Percentiles rank a stretch among this genome's conserved stretches.
These are phyloP conservation scores for Chernovozyma aurita DNA, from an alignment of 1,139 yeast species.

Conservation along the genomic window DNA sequence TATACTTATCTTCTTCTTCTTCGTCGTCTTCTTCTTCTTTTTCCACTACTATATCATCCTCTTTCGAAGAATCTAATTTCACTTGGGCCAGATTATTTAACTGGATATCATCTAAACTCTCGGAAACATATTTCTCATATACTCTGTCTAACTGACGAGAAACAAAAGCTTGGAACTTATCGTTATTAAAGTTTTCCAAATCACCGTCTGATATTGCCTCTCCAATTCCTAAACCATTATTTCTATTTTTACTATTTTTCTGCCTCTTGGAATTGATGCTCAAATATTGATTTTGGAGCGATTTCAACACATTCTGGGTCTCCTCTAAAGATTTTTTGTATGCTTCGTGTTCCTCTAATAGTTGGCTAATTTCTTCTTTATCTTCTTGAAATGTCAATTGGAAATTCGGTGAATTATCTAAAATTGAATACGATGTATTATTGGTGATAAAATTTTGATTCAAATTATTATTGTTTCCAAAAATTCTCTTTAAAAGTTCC, in stretches of 20 bases:
- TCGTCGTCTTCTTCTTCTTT: conserved; percentile 8
- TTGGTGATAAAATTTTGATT: conserved; percentile 42
- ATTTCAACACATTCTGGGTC: conserved; percentile 11
- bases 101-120: conserved; percentile 8
- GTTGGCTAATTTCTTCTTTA: conserved; percentile 32
- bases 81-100: not conserved
- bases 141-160: conserved; percentile 19
- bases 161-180: conserved; percentile 23
- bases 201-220: not conserved
- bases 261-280: conserved; percentile 9
- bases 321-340: conserved; percentile 26
- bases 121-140: conserved; percentile 15
- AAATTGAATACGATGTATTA: conserved; percentile 36
- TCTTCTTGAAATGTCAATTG: conserved; percentile 42
- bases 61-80: not conserved
- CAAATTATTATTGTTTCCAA: conserved; percentile 36
- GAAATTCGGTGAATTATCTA: conserved; percentile 33
- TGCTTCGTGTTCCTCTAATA: conserved; percentile 34
- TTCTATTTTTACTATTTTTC: conserved; percentile 5
- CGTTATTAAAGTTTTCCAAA: conserved; percentile 22
- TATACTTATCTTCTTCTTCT: not conserved
- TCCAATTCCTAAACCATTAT: conserved; percentile 6
- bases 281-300: conserved; percentile 6
- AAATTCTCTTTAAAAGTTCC: conserved; percentile 33
- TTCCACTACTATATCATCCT: not conserved